A percentile compares a stretch with the other conserved stretches of the same genome.
Evolutionary conservation across 2,329 filamentous ascomycete species (phyloP).

Genomic region (Arthrobotrys iridis): DNA sequence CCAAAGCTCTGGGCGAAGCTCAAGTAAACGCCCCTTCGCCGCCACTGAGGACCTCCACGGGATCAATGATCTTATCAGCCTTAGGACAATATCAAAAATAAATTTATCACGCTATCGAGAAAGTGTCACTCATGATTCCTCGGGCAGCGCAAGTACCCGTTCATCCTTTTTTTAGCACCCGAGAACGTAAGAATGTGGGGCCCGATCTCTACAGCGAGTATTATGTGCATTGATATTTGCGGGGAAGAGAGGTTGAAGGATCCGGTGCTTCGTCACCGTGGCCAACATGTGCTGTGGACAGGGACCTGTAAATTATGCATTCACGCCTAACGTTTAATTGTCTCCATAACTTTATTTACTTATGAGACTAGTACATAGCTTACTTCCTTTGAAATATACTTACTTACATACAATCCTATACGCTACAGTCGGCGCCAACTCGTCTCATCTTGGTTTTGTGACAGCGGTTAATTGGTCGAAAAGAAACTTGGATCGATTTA

Average conservation of each 20-base stretch:
- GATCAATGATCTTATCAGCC: slow-evolving; percentile 1
- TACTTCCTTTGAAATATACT: slow-evolving; percentile 15
- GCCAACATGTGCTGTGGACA: slow-evolving; percentile 1
- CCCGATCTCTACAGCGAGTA: slow-evolving; percentile 33
- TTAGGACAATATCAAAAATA: not conserved
- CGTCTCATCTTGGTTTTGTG: slow-evolving; percentile 24
- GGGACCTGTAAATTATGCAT: slow-evolving; percentile 47
- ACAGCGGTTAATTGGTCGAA: slow-evolving; percentile 26
- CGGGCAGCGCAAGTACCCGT: not conserved
- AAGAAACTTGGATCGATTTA: not conserved
- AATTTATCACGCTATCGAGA: not conserved
- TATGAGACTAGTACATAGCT: slow-evolving; percentile 42
- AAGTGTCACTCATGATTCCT: not conserved
- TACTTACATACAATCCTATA: slow-evolving; percentile 14
- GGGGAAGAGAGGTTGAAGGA: slow-evolving; percentile 6
- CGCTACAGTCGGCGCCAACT: not conserved
- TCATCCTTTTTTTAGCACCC: not conserved
- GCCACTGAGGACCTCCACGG: not conserved
- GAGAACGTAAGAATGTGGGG: not conserved
- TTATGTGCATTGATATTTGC: slow-evolving; percentile 30
- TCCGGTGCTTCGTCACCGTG: not conserved
- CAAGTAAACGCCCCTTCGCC: slow-evolving; percentile 71
- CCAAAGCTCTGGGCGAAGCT: slow-evolving; percentile 94
- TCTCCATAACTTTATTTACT: slow-evolving; percentile 24
- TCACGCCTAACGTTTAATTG: slow-evolving; percentile 18